Evolutionary conservation across 352 stramenopile genomes (phyloP).

Genomic region (Phytophthora fragariae): DNA sequence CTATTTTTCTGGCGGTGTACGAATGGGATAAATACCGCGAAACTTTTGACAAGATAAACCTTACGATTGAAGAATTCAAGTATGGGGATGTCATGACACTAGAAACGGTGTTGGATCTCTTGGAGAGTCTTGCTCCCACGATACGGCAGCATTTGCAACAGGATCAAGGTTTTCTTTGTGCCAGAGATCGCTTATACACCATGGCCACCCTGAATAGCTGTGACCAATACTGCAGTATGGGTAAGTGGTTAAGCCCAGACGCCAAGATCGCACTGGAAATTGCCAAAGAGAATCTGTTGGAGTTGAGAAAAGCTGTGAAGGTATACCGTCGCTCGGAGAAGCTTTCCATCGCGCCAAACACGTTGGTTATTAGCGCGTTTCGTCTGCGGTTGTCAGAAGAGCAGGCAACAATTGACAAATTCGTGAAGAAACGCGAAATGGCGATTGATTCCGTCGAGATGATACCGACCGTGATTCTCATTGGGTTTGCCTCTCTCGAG

Average conservation of each 20-base stretch:
- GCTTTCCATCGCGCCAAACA: background rate
- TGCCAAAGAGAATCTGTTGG: conserved; percentile 17
- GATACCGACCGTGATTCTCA: conserved; percentile 23
- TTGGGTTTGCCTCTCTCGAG: conserved; percentile 19
- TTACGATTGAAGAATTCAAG: conserved; percentile 1
- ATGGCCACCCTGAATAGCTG: conserved; percentile 6
- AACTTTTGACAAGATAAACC: background rate
- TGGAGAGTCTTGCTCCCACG: background rate
- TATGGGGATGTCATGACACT: background rate
- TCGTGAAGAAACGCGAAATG: conserved; percentile 15
- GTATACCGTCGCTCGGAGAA: background rate
- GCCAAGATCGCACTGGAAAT: conserved; percentile 11
- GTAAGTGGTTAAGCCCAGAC: conserved; percentile 15
- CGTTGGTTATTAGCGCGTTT: conserved; percentile 19
- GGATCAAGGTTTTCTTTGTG: background rate
- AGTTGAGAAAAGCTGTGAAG: conserved; percentile 8
- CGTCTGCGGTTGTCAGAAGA: conserved; percentile 19
- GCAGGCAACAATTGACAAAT: conserved; percentile 14
- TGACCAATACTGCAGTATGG: conserved; percentile 1
- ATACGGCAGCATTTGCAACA: background rate
- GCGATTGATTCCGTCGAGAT: background rate
- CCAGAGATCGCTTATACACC: background rate
- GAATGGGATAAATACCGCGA: conserved; percentile 5
- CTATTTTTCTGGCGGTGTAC: conserved; percentile 16
- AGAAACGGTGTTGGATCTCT: background rate